Base-by-base conservation (phyloP, 75 land plant genomes). In the Cupressus sempervirens region DNA sequence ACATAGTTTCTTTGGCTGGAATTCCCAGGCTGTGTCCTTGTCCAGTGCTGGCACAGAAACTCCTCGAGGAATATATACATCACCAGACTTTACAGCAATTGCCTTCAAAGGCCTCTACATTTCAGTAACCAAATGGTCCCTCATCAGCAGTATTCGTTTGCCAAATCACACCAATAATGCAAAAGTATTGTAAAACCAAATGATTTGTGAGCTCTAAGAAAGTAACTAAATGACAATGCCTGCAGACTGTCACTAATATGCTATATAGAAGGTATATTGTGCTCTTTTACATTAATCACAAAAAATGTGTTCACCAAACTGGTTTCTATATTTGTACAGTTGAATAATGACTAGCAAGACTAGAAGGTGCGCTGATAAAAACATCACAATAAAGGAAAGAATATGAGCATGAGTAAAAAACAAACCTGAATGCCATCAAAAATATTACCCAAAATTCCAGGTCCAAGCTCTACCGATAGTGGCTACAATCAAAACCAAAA, bases 341-440 rank as follows among this genome's bases (percentile, higher is more conserved):
- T 53, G 41, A 83, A 26, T 20, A 23, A 26, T 56, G n/a, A 81
- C 16, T 62, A 84, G 13, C 8, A 56, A 50, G 30, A 82, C 1
- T 32, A 3, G 50, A 40, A 18, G 18, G 81, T 43, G 30, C 9
- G 6, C 18, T 32, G 74, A 6, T 10, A 30, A 23, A 46, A 81
- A 85, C 8, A 16, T 50, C 35, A 65, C 45, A 53, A 45, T 41
- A 65, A 14, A 14, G 30, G 1, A n/a, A 26, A 62, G 80, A 18
- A n/a, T 41, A 81, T 48, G 7, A 72, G 16, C 52, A 38, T 34
- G 7, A n/a, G 3, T 34, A 46, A 26, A 38, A 36, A n/a, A 86
- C 87, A 88, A 85, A 98, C 99, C 99, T 98, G 99, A 89, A 98
- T 98, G 29, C 99, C 99, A 90, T 98, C 99, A 90, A 98, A 98